Base-by-base conservation (phyloP, 208 protist species). In the Leishmania martiniquensis region DNA sequence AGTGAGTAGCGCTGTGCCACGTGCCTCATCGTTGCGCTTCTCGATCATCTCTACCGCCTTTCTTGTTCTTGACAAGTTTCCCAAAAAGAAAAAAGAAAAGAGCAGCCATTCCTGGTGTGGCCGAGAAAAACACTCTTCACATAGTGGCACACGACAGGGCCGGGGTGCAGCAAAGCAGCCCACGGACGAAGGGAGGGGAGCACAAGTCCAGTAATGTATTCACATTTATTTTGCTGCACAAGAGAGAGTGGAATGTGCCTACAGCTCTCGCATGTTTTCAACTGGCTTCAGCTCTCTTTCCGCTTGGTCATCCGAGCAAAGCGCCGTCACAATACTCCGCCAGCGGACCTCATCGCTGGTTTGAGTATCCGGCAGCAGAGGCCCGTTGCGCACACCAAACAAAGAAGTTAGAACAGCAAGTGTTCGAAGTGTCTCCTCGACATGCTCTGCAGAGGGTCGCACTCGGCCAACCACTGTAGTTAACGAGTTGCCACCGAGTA, bases 401-500 rank as follows among this genome's bases (percentile, higher is more conserved):
- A 87, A 67, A 29, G 78, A 74, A 13, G 84, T 81, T 29, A 90
- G 70, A 17, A 85, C 66, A 6, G 49, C 29, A 13, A 90, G 62
- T 3, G 81, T 84, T 37, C 69, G 63, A 5, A 77, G 32, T 20
- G 55, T 86, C 42, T 83, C 80, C 60, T 85, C 75, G 13, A 81
- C 22, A 42, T 85, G 68, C 44, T 86, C 77, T 9, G 20, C 66
- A 45, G 75, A 55, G 3, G 65, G 51, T 32, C 72, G 78, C 42
- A 90, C 51, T 39, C 76, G 47, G 6, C 81, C 86, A 54, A 92
- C 29, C 42, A 92, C 71, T 1, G 82, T 81, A 22, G 86, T 87
- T 49, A 88, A 60, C 20, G 82, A 81, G 75, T 90, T 92, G 37
- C 88, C 88, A 29, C 88, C 88, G 13, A 92, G 82, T 4, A 92